Base-by-base conservation (phyloP, 2,329 filamentous ascomycete species). In the Talaromyces sp. region DNA sequence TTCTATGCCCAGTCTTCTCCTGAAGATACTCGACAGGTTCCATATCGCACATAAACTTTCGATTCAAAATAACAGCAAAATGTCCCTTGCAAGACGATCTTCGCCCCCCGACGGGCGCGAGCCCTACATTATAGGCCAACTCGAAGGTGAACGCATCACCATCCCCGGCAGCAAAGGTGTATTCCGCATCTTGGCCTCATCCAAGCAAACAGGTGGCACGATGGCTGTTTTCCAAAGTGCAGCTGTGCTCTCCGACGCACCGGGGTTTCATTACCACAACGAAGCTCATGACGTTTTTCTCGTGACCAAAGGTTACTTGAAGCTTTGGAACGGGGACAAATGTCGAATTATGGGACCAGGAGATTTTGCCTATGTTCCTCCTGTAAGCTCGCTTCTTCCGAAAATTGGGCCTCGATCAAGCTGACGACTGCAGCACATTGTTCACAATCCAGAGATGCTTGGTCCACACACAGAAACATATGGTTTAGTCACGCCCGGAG, bases 231-330 rank as follows among this genome's bases (percentile, higher is more conserved):
- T 84, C 63, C 72, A 76, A 2, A 82, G 79, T 46, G 81, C 80
- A 6, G 81, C 80, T 0, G 78, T 79, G 1, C 72, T 61, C 3
- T 56, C 60, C 18, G 60, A 61, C 28, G 60, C 60, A 28, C 60
- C 60, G 8, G 84, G 83, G 0, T 86, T 85, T 66, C 84, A 86
- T 70, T 84, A 79, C 67, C 84, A 86, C 66, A 76, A 78, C 35
- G 78, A 85, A 58, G 81, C 83, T 0, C 84, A 86, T 66, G 84
- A 86, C 68, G 79, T 86, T 3, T 86, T 86, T 67, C 72, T 86
- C 2, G 81, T 82, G 18, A 78, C 82, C 2, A 84, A 85, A 68
- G 84, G 84, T 0, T 80, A 71, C 61, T 67, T 85, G 65, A 85
- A 84, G 66, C 71, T 86, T 5, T 86, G 82, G 81, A 83, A 81